phyloP scores from a whole-genome alignment of 441 rosid species.

The Pelargonium australe region DNA sequence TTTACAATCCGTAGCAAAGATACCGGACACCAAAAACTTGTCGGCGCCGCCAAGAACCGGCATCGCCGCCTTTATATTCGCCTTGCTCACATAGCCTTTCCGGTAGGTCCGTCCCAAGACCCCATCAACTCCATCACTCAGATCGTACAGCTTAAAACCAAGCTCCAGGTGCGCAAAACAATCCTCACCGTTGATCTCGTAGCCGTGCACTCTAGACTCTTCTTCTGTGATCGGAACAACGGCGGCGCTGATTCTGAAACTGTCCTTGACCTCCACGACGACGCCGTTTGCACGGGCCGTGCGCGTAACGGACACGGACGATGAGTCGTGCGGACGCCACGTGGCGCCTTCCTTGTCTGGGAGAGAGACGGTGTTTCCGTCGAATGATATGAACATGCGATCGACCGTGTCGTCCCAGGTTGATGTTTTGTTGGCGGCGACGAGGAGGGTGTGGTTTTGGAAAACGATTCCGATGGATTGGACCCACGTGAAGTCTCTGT shows the following conservation, averaged over 20 bases:
- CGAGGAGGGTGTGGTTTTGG: not conserved
- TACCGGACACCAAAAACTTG: not conserved
- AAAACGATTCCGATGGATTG: conserved; percentile 6
- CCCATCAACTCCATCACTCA: not conserved
- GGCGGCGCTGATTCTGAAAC: not conserved
- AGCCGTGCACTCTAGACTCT: not conserved
- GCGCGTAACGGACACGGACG: not conserved
- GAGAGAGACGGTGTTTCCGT: not conserved
- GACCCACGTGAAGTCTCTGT: conserved; percentile 15
- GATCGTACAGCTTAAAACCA: not conserved
- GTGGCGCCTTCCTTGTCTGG: not conserved
- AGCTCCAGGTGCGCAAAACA: not conserved
- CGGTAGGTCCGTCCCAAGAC: not conserved
- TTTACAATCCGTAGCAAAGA: not conserved
- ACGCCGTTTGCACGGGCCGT: not conserved
- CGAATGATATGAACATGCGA: not conserved
- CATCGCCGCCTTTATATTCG: not conserved
- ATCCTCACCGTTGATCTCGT: not conserved
- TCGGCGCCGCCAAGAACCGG: not conserved
- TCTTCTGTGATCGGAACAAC: not conserved
- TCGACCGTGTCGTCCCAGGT: not conserved
- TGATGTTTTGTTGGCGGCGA: conserved; percentile 1
- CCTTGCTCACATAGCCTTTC: not conserved
- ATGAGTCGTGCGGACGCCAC: not conserved
- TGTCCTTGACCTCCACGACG: not conserved